Conservation (phyloP, 2,329 filamentous ascomycete species). For the Beauveria sp. region DNA sequence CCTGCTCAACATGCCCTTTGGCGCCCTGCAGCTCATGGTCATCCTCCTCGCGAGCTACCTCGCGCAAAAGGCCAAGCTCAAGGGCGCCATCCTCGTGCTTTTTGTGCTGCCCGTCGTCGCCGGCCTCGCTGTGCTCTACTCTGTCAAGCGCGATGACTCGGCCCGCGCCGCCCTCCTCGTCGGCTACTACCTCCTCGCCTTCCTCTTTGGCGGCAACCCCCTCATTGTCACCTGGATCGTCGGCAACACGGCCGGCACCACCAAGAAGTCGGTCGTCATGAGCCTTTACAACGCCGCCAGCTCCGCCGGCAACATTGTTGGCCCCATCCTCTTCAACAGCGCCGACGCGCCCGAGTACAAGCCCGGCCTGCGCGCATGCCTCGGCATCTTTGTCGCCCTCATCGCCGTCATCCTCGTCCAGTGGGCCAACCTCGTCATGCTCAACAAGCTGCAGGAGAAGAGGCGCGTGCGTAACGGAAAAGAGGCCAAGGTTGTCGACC, state of each 20-base stretch:
- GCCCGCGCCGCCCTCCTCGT: conserved; percentile 43
- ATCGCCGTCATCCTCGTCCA: conserved; percentile 46
- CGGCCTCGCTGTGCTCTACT: conserved; percentile 51
- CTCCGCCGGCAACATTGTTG: conserved; percentile 59
- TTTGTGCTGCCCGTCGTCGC: conserved; percentile 54
- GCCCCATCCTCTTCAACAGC: conserved; percentile 53
- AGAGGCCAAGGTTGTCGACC: conserved; percentile 48
- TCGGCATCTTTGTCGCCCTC: conserved; percentile 47
- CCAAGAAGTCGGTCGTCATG: conserved; percentile 59
- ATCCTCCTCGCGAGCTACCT: conserved; percentile 53
- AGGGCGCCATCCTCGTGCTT: conserved; percentile 44
- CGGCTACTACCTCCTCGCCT: conserved; percentile 59
- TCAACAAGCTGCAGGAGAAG: conserved; percentile 49
- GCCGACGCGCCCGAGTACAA: conserved; percentile 51
- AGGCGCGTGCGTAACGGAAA: conserved; percentile 53
- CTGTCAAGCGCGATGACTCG: conserved; percentile 33
- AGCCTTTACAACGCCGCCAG: conserved; percentile 56
- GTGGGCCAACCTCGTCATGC: conserved; percentile 43
- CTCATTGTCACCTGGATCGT: conserved; percentile 62
- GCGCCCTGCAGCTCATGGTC: conserved; percentile 50
- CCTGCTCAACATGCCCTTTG: conserved; percentile 61
- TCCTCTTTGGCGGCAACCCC: conserved; percentile 58
- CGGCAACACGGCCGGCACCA: conserved; percentile 59
- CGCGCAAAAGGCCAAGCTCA: conserved; percentile 48
- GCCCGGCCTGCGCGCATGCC: conserved; percentile 46